phyloP scores from a whole-genome alignment of 2,329 filamentous ascomycete genomes.

The Venturia asperata region DNA sequence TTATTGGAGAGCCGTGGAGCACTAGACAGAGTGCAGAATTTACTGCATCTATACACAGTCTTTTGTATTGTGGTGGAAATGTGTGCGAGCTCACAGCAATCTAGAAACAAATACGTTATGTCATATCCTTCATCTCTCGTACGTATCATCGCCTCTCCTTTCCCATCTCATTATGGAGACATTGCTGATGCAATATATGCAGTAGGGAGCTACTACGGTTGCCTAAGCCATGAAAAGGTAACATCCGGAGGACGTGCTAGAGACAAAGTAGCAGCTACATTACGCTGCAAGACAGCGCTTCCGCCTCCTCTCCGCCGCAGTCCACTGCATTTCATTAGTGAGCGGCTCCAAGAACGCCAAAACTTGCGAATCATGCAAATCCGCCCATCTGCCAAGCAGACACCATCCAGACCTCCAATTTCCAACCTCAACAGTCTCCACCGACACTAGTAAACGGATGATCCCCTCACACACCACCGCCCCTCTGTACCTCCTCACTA shows the following conservation, averaged over 20 bases:
- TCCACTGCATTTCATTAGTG: neutral
- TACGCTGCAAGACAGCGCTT: neutral
- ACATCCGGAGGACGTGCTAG: neutral
- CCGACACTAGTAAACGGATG: neutral
- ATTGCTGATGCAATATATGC: neutral
- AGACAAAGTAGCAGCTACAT: neutral
- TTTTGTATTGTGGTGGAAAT: neutral
- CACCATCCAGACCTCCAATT: neutral
- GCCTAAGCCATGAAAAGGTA: neutral
- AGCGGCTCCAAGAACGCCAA: neutral
- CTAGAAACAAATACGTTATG: neutral
- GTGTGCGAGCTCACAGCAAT: neutral
- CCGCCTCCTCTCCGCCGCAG: neutral
- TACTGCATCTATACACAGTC: neutral
- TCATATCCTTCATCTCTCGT: neutral
- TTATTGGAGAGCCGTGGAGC: neutral
- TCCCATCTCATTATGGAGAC: neutral
- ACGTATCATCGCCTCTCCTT: neutral
- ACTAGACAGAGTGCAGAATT: neutral
- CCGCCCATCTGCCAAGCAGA: neutral
- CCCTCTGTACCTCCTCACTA: neutral
- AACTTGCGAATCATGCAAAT: neutral
- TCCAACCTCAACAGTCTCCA: neutral
- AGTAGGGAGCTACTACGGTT: neutral
- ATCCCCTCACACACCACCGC: neutral